Percentiles rank a stretch among this genome's conserved stretches.
Evolutionary conservation across 192 early-diverging fungal genomes (phyloP).

Genomic region (Linnemannia schmuckeri): DNA sequence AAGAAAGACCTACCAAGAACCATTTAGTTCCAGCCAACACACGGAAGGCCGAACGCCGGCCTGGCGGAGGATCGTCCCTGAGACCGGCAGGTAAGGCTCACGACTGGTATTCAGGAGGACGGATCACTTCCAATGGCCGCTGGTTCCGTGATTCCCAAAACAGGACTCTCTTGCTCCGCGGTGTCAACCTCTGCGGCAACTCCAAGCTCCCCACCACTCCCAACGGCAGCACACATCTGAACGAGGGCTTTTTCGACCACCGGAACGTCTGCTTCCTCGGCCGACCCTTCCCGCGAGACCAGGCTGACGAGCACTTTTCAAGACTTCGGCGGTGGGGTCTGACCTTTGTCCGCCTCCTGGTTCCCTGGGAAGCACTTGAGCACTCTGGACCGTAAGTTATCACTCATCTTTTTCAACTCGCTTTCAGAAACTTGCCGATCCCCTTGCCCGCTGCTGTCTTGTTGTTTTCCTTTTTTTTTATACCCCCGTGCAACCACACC

Average conservation of each 20-base stretch:
- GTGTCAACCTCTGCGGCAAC: constrained; percentile 84
- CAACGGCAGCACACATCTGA: constrained; percentile 73
- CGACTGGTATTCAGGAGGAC: constrained; percentile 55
- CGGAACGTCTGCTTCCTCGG: constrained; percentile 82
- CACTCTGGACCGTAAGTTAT: constrained; percentile 75
- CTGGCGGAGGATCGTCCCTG: constrained; percentile 23
- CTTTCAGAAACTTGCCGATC: neutral
- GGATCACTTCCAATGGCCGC: constrained; percentile 49
- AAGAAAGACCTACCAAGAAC: constrained; percentile 1
- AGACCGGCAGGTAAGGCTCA: constrained; percentile 53
- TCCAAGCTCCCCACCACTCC: constrained; percentile 82
- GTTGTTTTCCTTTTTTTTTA: neutral
- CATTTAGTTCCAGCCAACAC: neutral
- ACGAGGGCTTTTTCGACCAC: constrained; percentile 78
- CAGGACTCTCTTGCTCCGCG: constrained; percentile 73
- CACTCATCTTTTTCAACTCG: neutral
- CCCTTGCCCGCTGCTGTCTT: neutral
- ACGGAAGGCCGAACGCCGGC: constrained; percentile 30
- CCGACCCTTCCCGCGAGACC: constrained; percentile 80
- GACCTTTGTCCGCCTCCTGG: constrained; percentile 82
- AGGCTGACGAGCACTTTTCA: constrained; percentile 81
- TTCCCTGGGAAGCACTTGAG: constrained; percentile 88
- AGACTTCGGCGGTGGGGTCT: constrained; percentile 83
- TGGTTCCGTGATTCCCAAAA: constrained; percentile 71
- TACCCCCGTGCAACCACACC: neutral